Conservation (phyloP, 805 yeast genomes). For the Metschnikowia cerradonensis region DNA sequence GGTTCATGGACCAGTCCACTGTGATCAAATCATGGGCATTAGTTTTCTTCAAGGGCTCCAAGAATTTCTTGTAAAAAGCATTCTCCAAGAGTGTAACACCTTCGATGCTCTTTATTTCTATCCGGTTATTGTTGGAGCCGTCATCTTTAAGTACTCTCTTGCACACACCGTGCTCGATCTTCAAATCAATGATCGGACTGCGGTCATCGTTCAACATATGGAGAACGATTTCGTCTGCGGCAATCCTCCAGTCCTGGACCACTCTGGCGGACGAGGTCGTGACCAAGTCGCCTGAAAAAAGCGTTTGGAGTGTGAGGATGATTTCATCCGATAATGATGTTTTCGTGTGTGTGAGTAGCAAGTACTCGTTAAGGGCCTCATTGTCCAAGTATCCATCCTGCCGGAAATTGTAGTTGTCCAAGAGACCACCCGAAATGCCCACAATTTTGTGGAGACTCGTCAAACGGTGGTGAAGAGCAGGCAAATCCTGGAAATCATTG, state of each 20-base stretch:
- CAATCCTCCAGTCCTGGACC: constrained; percentile 31
- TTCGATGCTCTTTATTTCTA: constrained; percentile 36
- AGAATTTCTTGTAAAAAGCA: constrained; percentile 30
- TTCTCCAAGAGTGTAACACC: constrained; percentile 32
- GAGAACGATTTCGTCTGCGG: constrained; percentile 37
- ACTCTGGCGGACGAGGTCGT: constrained; percentile 16
- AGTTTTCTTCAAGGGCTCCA: constrained; percentile 25
- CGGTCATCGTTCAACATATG: constrained; percentile 41
- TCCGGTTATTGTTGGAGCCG: constrained; percentile 36
- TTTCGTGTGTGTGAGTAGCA: constrained; percentile 31
- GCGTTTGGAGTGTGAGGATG: constrained; percentile 32
- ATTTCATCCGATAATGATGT: constrained; percentile 33
- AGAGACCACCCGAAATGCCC: constrained; percentile 36
- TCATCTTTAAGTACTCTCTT: constrained; percentile 34
- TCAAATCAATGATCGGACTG: constrained; percentile 36
- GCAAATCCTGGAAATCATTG: constrained; percentile 62
- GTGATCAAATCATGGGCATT: constrained; percentile 22
- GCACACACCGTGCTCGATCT: constrained; percentile 32
- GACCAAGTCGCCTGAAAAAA: constrained; percentile 32
- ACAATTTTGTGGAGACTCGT: constrained; percentile 47
- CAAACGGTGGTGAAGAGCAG: constrained; percentile 46
- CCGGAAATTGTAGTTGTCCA: constrained; percentile 46
- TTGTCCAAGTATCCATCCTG: constrained; percentile 45
- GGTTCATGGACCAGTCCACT: constrained; percentile 41
- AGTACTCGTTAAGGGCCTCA: constrained; percentile 42